A percentile compares a stretch with the other conserved stretches of the same genome.
phyloP scores from a whole-genome alignment of 768 basidiomycete species.

The Russula brevipes region DNA sequence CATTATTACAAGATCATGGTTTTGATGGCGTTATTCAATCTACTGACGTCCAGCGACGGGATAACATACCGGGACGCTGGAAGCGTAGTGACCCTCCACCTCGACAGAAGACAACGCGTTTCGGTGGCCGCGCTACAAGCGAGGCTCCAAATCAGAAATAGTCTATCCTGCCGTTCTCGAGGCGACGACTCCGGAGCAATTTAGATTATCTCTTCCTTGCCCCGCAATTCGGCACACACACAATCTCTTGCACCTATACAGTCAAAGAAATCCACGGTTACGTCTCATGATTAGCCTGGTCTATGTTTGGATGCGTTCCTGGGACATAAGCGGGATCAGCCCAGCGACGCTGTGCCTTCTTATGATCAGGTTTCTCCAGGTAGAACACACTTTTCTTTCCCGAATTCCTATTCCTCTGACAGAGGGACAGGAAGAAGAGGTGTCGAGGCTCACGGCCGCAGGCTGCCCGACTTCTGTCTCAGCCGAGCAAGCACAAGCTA shows the following conservation, averaged over 20 bases:
- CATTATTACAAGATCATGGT: conserved; percentile 11
- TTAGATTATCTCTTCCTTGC: conserved; percentile 18
- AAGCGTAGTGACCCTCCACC: conserved; percentile 14
- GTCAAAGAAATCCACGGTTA: conserved; percentile 3
- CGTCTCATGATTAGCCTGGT: conserved; percentile 6
- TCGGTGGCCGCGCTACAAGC: conserved; percentile 20
- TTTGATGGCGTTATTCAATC: conserved; percentile 24
- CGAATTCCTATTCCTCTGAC: background rate
- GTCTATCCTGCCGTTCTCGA: conserved; percentile 19
- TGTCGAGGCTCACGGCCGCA: background rate
- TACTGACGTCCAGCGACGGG: conserved; percentile 8
- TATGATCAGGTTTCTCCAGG: conserved; percentile 24
- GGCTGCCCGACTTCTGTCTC: conserved; percentile 1
- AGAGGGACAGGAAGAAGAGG: conserved; percentile 9
- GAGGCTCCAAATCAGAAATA: conserved; percentile 10
- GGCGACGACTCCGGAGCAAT: conserved; percentile 16
- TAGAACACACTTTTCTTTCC: background rate
- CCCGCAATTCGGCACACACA: conserved; percentile 9
- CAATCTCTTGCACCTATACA: conserved; percentile 14
- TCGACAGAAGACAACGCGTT: background rate
- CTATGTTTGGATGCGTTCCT: conserved; percentile 24
- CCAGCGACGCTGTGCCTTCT: conserved; percentile 16
- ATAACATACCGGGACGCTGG: background rate
- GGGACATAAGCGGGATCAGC: conserved; percentile 17
- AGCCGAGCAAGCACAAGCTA: conserved; percentile 9